Evolutionary conservation across 2,329 filamentous ascomycete species (phyloP).

Genomic region (Xylariaceae sp.): DNA sequence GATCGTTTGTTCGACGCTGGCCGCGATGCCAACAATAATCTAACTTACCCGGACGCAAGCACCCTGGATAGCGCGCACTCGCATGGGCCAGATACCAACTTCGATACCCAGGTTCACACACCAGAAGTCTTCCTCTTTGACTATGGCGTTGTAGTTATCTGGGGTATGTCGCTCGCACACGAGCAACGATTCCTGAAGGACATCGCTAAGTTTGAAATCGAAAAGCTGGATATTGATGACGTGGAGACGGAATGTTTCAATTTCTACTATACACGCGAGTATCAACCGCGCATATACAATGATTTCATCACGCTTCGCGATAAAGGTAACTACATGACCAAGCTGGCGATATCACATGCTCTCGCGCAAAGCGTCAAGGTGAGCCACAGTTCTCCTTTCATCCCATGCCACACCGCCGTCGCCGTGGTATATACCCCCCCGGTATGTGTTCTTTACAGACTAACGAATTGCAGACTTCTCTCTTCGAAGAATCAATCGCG

Average conservation of each 20-base stretch:
- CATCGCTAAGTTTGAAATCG: constrained; percentile 86
- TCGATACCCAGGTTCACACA: constrained; percentile 83
- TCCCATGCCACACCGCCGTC: not conserved
- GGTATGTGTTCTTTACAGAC: not conserved
- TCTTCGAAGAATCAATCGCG: constrained; percentile 93
- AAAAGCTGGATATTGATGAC: constrained; percentile 82
- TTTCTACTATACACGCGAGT: constrained; percentile 97
- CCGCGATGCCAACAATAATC: constrained; percentile 32
- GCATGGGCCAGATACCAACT: constrained; percentile 52
- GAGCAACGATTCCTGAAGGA: constrained; percentile 91
- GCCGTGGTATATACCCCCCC: not conserved
- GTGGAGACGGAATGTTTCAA: constrained; percentile 96
- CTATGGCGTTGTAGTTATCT: constrained; percentile 95
- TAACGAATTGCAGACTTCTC: constrained; percentile 59
- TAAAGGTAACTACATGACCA: constrained; percentile 96
- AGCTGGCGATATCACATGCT: constrained; percentile 92
- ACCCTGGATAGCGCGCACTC: constrained; percentile 32
- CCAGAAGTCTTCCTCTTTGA: constrained; percentile 95
- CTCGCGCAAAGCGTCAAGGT: constrained; percentile 93
- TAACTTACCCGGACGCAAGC: constrained; percentile 32
- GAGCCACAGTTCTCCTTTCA: constrained; percentile 3
- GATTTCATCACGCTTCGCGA: constrained; percentile 95
- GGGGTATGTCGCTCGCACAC: constrained; percentile 90
- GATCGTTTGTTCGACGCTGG: constrained; percentile 26
- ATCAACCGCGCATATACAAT: constrained; percentile 98